Evolutionary conservation across 1,284 basidiomycete genomes (phyloP).

Genomic region (Ceratobasidium sp.): DNA sequence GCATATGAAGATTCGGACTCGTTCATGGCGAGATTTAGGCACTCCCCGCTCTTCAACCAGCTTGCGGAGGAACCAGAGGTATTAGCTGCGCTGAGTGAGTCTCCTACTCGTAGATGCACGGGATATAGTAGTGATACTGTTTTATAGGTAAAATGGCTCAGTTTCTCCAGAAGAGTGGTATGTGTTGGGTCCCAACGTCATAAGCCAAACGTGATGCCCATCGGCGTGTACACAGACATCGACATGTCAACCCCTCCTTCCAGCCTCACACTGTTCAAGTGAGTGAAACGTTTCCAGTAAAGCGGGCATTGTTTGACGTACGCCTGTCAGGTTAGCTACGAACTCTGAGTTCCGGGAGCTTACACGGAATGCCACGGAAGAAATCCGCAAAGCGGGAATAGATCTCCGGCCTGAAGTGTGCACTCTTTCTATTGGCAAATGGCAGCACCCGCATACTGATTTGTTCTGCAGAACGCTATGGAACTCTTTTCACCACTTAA

Average conservation of each 20-base stretch:
- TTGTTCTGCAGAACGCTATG: constrained; percentile 35
- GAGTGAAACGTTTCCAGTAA: not conserved
- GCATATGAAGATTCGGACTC: constrained; percentile 32
- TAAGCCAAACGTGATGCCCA: constrained; percentile 9
- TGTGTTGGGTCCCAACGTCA: constrained; percentile 28
- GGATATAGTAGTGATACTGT: constrained; percentile 48
- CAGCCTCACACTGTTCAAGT: constrained; percentile 38
- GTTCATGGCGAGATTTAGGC: constrained; percentile 54
- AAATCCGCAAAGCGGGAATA: constrained; percentile 68
- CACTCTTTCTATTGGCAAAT: constrained; percentile 37
- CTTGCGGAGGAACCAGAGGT: constrained; percentile 64
- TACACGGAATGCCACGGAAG: constrained; percentile 61
- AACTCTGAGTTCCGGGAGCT: constrained; percentile 65
- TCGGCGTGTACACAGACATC: constrained; percentile 58
- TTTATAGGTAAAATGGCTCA: constrained; percentile 59
- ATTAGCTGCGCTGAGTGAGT: constrained; percentile 50
- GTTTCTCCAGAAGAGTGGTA: constrained; percentile 66
- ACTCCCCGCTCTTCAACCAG: constrained; percentile 62
- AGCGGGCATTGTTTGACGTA: constrained; percentile 60
- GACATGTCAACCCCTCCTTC: constrained; percentile 55
- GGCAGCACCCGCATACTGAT: not conserved
- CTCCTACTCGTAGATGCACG: not conserved
- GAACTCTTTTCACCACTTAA: constrained; percentile 44
- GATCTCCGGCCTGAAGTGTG: constrained; percentile 62
- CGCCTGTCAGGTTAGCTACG: constrained; percentile 58